Evolutionary conservation across 1,284 basidiomycete genomes (phyloP), one percentile per base, ranked within the genome.

Genomic region (Sanguinoderma infundibulare): DNA sequence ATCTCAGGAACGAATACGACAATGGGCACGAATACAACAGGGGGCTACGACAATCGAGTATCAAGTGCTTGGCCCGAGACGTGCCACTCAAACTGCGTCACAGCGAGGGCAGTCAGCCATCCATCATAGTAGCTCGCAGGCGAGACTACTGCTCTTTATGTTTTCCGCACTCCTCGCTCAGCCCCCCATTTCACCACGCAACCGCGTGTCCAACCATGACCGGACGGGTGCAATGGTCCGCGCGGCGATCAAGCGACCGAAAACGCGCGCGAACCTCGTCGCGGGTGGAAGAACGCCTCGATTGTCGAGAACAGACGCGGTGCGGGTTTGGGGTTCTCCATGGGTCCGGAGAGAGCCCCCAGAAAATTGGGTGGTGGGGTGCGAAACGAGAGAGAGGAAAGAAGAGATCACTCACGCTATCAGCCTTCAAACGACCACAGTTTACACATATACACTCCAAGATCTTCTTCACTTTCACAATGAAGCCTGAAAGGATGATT

Each of bases 381-480:
- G 87, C 89, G 85, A 91, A 92, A 91, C 89, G 89, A 92, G 88
- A 84, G 60, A 86, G 84, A 86, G 84, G 85, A 86, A 85, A 79
- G 75, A 78, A 85, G 82, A 79, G 79, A 74, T 80, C 74, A 94
- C 94, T 92, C 87, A 96, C 94, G 84, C 89, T 89, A 80, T 98
- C 96, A 67, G 93, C 93, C 83, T 98, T 98, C 70, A 99, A 85
- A 79, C 94, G 98, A 73, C 98, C 98, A 78, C 98, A 99, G 75
- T 97, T 96, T 72, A 96, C 94, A 83, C 98, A 99, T 70, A 99
- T 95, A 79, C 92, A 94, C 84, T 99, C 98, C 80, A 98, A 81
- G 72, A 99, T 98, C 85, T 99, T 99, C 83, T 99, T 99, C 77
- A 98, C 96, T 87, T 98, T 99, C 77, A 94, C 87, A 72, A 99